Conservation (phyloP, 257 asterid genomes). For the Nicotiana otophora region DNA sequence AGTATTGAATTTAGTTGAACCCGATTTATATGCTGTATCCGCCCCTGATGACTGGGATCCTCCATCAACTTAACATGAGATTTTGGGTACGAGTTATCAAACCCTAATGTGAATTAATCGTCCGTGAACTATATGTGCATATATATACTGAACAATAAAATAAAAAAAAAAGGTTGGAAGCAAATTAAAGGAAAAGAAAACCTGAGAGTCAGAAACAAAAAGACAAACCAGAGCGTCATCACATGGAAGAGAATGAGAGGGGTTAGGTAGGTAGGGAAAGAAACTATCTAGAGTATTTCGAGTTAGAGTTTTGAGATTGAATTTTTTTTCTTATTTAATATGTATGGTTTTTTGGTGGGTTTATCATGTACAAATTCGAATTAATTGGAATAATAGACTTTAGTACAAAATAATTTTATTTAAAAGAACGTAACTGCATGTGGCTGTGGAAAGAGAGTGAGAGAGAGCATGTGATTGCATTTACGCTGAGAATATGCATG, state of each 20-base stretch:
- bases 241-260: neutral
- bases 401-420: neutral
- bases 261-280: too few species aligned
- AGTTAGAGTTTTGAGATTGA: too few species aligned
- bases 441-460: neutral
- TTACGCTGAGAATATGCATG: neutral
- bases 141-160: neutral
- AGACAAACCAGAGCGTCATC: neutral
- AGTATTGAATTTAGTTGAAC: too few species aligned
- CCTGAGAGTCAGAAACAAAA: neutral
- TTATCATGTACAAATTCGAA: too few species aligned
- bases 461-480: neutral
- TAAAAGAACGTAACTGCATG: too few species aligned
- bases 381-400: neutral
- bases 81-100: neutral
- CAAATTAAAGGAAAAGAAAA: neutral
- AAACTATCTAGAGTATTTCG: too few species aligned
- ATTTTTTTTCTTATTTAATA: too few species aligned
- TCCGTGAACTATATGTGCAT: too few species aligned
- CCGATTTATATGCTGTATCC: too few species aligned
- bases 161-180: neutral
- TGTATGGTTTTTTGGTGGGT: neutral
- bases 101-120: neutral
- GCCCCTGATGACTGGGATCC: neutral
- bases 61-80: neutral